Base-by-base conservation (phyloP, 331 rosid genomes). In the Malus hybrid region DNA sequence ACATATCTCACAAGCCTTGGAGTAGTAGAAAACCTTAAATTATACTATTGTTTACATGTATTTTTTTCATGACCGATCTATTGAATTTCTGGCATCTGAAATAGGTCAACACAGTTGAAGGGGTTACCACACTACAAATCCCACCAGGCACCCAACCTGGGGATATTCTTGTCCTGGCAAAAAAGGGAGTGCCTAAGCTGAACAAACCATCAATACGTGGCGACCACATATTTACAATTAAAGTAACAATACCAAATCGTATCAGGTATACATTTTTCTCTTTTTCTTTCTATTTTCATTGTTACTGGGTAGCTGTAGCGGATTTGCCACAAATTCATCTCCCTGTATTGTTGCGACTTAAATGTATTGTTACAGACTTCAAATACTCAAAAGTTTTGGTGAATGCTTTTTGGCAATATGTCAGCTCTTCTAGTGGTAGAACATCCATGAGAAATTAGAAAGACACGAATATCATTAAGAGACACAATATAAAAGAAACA, bases 141-240 rank as follows among this genome's bases (percentile, higher is more conserved):
- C 93, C 99, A 55, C 81, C 97, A 5, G 99, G 99, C 61, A 94
- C 96, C 67, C 99, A 92, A 86, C 96, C 96, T 19, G 97, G 97
- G 39, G 93, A 94, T 83, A 82, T 87, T 63, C 88, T 92, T 46
- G 89, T 90, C 52, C 85, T 94, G 82, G 86, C 99, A 7, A 92
- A 90, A 80, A 94, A 92, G 81, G 99, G 99, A 74, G 93, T 78
- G 15, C 99, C 97, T 22, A 94, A 94, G 85, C 78, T 94, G 73
- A 94, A 90, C 85, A 92, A 86, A 74, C 91, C 97, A 33, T 87
- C 97, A 42, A 86, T 94, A 68, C 97, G 99, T 24, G 97, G 99
- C 5, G 97, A 94, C 77, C 99, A 94, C 87, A 79, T 94, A 80
- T 92, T 94, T 81, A 89, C 88, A 19, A 88, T 94, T 67, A 89